Percentiles rank a stretch among this genome's conserved stretches.
Evolutionary conservation across 2,329 filamentous ascomycete species (phyloP).

Genomic region (Celoporthe dispersa): DNA sequence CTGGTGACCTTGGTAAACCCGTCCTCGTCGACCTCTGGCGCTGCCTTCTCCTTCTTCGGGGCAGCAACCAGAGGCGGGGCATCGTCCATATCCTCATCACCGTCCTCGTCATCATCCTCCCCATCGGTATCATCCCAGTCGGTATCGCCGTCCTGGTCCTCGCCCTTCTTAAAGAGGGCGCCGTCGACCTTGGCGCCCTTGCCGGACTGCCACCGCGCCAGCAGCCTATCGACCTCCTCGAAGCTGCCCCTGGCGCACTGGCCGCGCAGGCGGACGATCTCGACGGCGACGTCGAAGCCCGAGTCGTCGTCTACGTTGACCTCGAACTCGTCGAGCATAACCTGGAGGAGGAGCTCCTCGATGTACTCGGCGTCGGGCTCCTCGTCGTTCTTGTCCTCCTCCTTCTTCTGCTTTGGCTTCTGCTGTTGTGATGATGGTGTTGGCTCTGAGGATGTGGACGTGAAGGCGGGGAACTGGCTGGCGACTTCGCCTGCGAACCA

Average conservation of each 20-base stretch:
- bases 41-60: constrained; percentile 62
- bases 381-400: constrained; percentile 36
- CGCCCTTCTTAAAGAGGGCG: constrained; percentile 57
- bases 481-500: constrained; percentile 91
- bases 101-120: constrained; percentile 60
- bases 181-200: constrained; percentile 62
- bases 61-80: constrained; percentile 64
- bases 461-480: constrained; percentile 77
- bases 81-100: constrained; percentile 67
- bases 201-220: constrained; percentile 63
- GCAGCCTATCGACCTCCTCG: constrained; percentile 66
- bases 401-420: constrained; percentile 35
- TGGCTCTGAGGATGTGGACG: constrained; percentile 36
- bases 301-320: constrained; percentile 91
- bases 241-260: constrained; percentile 70
- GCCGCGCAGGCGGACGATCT: constrained; percentile 70
- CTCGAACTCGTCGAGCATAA: constrained; percentile 96
- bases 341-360: constrained; percentile 82
- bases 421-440: constrained; percentile 35
- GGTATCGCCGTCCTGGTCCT: constrained; percentile 60
- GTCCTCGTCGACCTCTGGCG: constrained; percentile 78
- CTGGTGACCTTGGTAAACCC: constrained; percentile 77
- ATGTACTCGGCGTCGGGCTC: constrained; percentile 77
- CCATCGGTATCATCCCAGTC: constrained; percentile 61
- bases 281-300: constrained; percentile 71